Evolutionary conservation across 2,329 filamentous ascomycete genomes (phyloP).

Genomic region (Paracamarosporium sp.): DNA sequence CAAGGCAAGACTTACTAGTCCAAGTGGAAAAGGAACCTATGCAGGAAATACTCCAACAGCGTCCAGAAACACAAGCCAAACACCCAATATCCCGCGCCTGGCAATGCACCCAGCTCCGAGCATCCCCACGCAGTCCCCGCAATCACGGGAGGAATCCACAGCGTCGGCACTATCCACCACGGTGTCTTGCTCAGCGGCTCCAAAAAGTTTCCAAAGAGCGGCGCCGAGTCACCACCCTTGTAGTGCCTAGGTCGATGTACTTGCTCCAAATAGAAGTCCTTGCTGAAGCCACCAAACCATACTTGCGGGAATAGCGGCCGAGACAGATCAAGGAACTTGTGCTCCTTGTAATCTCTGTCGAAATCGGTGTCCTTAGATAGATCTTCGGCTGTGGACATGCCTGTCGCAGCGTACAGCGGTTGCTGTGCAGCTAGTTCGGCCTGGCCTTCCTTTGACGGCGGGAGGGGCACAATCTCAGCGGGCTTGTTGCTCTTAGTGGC

Average conservation of each 20-base stretch:
- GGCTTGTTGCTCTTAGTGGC: conserved; percentile 57
- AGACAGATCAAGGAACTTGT: conserved; percentile 93
- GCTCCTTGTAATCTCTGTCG: conserved; percentile 76
- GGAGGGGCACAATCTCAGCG: conserved; percentile 60
- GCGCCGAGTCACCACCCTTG: conserved; percentile 89
- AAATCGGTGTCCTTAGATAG: conserved; percentile 84
- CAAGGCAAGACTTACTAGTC: conserved; percentile 71
- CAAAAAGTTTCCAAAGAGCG: conserved; percentile 97
- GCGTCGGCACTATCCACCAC: conserved; percentile 85
- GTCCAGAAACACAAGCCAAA: conserved; percentile 84
- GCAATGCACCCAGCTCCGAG: conserved; percentile 61
- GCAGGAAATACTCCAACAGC: conserved; percentile 85
- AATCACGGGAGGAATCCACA: conserved; percentile 83
- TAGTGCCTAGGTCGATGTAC: conserved; percentile 96
- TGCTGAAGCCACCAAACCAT: conserved; percentile 85
- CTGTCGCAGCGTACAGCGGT: conserved; percentile 68
- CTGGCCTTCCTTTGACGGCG: conserved; percentile 57
- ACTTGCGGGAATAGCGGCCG: conserved; percentile 86
- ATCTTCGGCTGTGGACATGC: conserved; percentile 89
- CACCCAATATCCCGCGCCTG: conserved; percentile 68
- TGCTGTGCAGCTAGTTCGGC: conserved; percentile 52
- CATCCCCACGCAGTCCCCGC: conserved; percentile 75
- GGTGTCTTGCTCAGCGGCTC: conserved; percentile 95
- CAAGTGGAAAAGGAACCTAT: conserved; percentile 92
- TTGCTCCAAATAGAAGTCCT: conserved; percentile 96